phyloP scores from a whole-genome alignment of 1,284 basidiomycete species.

The Marasmius sp. region DNA sequence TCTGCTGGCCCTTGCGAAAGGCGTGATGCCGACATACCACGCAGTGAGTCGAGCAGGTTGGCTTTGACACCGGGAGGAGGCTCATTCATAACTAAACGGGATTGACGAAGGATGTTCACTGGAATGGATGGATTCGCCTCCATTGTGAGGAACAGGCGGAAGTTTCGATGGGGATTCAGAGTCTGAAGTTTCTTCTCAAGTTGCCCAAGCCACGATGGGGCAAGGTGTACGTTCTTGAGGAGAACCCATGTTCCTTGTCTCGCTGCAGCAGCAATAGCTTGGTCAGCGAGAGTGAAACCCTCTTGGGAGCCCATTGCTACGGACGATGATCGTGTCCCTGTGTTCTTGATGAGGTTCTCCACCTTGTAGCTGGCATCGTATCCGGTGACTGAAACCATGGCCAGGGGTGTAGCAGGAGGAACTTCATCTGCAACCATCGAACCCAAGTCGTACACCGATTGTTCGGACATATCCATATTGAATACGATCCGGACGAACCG shows the following conservation, averaged over 20 bases:
- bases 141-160: conserved; percentile 97
- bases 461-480: conserved; percentile 72
- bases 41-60: conserved; percentile 89
- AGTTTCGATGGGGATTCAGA: conserved; percentile 82
- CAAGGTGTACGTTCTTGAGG: conserved; percentile 94
- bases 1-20: conserved; percentile 84
- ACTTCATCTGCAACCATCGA: conserved; percentile 80
- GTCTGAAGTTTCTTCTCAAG: conserved; percentile 96
- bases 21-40: conserved; percentile 70
- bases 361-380: conserved; percentile 96
- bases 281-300: conserved; percentile 92
- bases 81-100: conserved; percentile 95
- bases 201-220: conserved; percentile 91
- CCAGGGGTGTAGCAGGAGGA: conserved; percentile 79
- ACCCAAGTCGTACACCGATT: conserved; percentile 74
- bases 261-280: conserved; percentile 88
- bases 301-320: conserved; percentile 99
- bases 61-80: conserved; percentile 95
- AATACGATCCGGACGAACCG: conserved; percentile 78
- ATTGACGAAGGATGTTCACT: conserved; percentile 93
- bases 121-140: conserved; percentile 92
- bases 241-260: conserved; percentile 93
- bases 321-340: conserved; percentile 74
- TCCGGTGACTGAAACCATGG: conserved; percentile 90
- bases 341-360: conserved; percentile 83